Conservation (phyloP, 1,284 basidiomycete species). For the Cutaneotrichosporon spelunceum region DNA sequence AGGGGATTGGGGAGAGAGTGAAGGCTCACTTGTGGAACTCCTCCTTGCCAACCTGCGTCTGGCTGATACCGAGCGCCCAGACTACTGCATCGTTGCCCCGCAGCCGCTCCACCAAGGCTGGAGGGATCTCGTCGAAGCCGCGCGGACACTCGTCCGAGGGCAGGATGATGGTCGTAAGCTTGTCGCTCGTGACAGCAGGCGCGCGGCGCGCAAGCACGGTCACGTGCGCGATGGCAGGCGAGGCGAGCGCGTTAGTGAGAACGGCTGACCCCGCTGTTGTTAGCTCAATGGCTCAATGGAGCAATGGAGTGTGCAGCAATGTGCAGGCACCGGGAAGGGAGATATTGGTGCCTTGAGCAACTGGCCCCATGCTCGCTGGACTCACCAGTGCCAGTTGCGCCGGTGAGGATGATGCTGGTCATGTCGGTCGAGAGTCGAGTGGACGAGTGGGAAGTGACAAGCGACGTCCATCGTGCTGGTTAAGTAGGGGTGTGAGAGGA, state of each 20-base stretch:
- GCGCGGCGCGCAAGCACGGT: constrained; percentile 32
- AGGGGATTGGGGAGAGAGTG: no score
- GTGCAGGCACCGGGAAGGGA: not conserved
- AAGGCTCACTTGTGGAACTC: constrained; percentile 18
- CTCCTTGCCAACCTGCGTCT: constrained; percentile 8
- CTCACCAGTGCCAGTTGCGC: constrained; percentile 37
- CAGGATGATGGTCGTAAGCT: constrained; percentile 28
- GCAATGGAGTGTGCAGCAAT: not conserved
- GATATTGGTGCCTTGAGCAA: no score
- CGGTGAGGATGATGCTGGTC: constrained; percentile 34
- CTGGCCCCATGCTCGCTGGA: no score
- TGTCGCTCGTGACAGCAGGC: constrained; percentile 19
- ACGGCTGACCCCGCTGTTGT: constrained; percentile 30
- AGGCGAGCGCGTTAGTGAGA: constrained; percentile 29
- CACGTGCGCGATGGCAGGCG: constrained; percentile 27
- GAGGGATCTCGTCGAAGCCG: constrained; percentile 29
- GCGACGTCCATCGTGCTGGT: not conserved
- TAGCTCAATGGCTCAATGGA: not conserved
- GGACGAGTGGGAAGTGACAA: not conserved
- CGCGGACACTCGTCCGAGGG: constrained; percentile 29
- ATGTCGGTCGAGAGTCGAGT: constrained; percentile 12
- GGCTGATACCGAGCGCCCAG: constrained; percentile 35
- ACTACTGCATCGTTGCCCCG: constrained; percentile 23
- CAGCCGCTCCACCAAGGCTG: constrained; percentile 20
- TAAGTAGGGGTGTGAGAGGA: not conserved